Percentiles rank a stretch among this genome's conserved stretches.
Evolutionary conservation across 2,329 filamentous ascomycete genomes (phyloP).

Genomic region (Alternaria ethzedia): DNA sequence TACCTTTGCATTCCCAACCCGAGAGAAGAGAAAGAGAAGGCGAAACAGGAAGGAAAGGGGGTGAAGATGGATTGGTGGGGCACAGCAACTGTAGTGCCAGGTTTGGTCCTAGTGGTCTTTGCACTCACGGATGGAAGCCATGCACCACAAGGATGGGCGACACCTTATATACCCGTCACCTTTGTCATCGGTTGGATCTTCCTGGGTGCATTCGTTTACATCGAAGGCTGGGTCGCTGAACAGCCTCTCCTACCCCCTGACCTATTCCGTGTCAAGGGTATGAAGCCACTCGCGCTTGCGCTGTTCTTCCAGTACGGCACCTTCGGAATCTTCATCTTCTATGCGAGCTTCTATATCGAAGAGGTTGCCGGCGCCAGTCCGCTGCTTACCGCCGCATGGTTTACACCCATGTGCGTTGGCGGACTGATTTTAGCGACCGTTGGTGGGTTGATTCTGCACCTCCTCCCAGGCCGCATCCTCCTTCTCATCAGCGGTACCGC

Average conservation of each 20-base stretch:
- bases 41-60: not conserved
- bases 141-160: constrained; percentile 72
- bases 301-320: constrained; percentile 55
- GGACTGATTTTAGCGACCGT: constrained; percentile 44
- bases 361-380: constrained; percentile 37
- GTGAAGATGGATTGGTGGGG: constrained; percentile 50
- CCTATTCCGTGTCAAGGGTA: constrained; percentile 72
- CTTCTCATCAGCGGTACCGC: constrained; percentile 40
- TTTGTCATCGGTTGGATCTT: constrained; percentile 68
- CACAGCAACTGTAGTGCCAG: constrained; percentile 50
- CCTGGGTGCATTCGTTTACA: constrained; percentile 67
- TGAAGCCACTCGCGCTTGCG: constrained; percentile 54
- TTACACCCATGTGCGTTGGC: constrained; percentile 45
- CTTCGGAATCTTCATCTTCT: constrained; percentile 49
- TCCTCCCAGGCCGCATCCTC: constrained; percentile 42
- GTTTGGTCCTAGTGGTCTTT: constrained; percentile 73
- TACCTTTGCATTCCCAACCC: constrained; percentile 40
- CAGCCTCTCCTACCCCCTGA: constrained; percentile 73
- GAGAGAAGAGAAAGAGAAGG: constrained; percentile 12
- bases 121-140: constrained; percentile 76
- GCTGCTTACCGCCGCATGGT: constrained; percentile 44
- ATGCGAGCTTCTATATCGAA: constrained; percentile 48
- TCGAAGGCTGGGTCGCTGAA: constrained; percentile 73
- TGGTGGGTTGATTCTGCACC: constrained; percentile 44
- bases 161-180: constrained; percentile 72